Percentiles rank a stretch among this genome's conserved stretches.
phyloP scores from a whole-genome alignment of 2,329 filamentous ascomycete species.

The Fusarium guadeloupense region DNA sequence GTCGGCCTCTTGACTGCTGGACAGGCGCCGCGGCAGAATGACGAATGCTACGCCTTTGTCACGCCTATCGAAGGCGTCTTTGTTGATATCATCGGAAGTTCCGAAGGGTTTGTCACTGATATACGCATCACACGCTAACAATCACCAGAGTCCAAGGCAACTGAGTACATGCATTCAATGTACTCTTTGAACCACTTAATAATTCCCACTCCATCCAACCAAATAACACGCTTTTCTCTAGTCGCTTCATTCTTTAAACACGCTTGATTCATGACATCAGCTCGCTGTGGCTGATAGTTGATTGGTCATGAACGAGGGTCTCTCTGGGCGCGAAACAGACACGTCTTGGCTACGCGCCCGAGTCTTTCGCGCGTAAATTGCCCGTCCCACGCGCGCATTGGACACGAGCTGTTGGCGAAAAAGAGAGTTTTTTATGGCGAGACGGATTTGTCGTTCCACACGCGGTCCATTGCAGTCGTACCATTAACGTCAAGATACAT shows the following conservation, averaged over 20 bases:
- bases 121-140: too few relatives aligned
- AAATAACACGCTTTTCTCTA: slow-evolving; percentile 32
- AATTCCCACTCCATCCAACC: slow-evolving; percentile 26
- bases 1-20: slow-evolving; percentile 6
- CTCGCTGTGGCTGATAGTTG: not conserved
- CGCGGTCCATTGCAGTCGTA: slow-evolving; percentile 5
- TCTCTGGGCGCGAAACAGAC: slow-evolving; percentile 35
- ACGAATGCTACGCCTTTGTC: not conserved
- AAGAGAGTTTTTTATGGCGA: not conserved
- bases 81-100: not conserved
- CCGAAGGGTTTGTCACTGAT: not conserved
- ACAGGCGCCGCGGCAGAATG: not conserved
- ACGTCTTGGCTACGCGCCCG: slow-evolving; percentile 28
- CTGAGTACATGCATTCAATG: slow-evolving; percentile 18
- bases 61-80: slow-evolving; percentile 14
- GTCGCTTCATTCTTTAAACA: slow-evolving; percentile 9
- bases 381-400: slow-evolving; percentile 33
- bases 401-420: slow-evolving; percentile 6
- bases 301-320: slow-evolving; percentile 35
- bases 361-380: slow-evolving; percentile 43
- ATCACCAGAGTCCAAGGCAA: too few relatives aligned
- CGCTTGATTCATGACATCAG: slow-evolving; percentile 33
- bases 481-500: too few relatives aligned
- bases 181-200: slow-evolving; percentile 14
- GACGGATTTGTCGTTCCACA: not conserved